phyloP scores from a whole-genome alignment of 257 asterid species.

The Penstemon newberryi region DNA sequence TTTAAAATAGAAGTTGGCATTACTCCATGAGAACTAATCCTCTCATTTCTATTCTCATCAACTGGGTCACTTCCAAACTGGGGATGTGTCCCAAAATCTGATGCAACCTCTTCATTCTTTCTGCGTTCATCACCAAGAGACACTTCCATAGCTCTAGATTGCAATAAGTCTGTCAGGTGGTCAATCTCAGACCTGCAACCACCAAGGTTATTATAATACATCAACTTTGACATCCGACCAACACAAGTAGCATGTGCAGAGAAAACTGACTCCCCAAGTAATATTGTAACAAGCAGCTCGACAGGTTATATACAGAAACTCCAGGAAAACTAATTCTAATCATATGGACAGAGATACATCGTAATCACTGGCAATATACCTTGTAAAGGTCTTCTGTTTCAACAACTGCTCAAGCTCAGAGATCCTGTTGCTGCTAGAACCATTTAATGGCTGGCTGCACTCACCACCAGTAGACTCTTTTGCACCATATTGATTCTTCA shows the following conservation, averaged over 20 bases:
- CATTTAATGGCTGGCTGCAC: conserved; percentile 34
- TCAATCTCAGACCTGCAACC: conserved; percentile 73
- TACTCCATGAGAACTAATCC: conserved; percentile 38
- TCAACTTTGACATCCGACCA: not conserved
- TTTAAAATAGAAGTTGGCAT: conserved; percentile 38
- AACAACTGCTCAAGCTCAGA: conserved; percentile 76
- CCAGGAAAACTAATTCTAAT: not conserved
- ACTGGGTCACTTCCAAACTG: conserved; percentile 32
- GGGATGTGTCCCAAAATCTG: conserved; percentile 42
- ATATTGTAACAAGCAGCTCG: conserved; percentile 16
- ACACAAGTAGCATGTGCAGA: not conserved
- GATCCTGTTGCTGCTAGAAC: conserved; percentile 39
- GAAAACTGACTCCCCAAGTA: not conserved
- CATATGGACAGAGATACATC: conserved; percentile 12
- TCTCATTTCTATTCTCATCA: conserved; percentile 37
- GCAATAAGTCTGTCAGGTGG: conserved; percentile 69
- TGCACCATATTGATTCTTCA: conserved; percentile 44
- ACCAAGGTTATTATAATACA: conserved; percentile 4
- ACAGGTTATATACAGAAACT: conserved; percentile 1
- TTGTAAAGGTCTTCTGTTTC: conserved; percentile 69
- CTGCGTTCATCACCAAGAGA: conserved; percentile 34
- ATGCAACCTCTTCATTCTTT: conserved; percentile 33
- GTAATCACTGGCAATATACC: conserved; percentile 38
- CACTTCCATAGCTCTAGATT: conserved; percentile 56
- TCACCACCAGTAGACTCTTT: conserved; percentile 37